Evolutionary conservation across 352 stramenopile genomes (phyloP).

Genomic region (Aphanomyces astaci): DNA sequence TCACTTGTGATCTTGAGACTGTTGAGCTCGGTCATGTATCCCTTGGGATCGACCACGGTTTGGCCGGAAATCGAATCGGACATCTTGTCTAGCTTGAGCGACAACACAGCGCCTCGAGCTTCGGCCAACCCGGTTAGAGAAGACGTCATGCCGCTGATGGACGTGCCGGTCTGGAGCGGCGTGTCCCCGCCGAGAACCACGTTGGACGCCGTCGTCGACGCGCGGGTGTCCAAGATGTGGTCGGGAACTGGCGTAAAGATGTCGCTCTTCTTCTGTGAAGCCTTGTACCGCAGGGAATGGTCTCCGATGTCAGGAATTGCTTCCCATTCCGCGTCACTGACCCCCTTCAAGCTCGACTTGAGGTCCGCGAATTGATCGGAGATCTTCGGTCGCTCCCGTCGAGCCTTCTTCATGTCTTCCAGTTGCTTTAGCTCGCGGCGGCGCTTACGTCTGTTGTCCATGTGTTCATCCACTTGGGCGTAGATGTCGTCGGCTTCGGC

Average conservation of each 20-base stretch:
- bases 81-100: slow-evolving; percentile 96
- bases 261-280: slow-evolving; percentile 87
- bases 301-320: slow-evolving; percentile 96
- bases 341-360: slow-evolving; percentile 87
- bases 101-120: slow-evolving; percentile 89
- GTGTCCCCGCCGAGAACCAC: slow-evolving; percentile 49
- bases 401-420: slow-evolving; percentile 80
- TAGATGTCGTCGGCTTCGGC: slow-evolving; percentile 95
- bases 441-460: slow-evolving; percentile 89
- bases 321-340: slow-evolving; percentile 94
- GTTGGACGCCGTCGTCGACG: slow-evolving; percentile 24
- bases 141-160: slow-evolving; percentile 47
- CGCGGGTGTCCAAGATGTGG: slow-evolving; percentile 75
- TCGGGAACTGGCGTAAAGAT: slow-evolving; percentile 94
- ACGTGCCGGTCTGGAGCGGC: slow-evolving; percentile 31
- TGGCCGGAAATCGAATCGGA: slow-evolving; percentile 93
- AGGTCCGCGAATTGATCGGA: slow-evolving; percentile 96
- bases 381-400: slow-evolving; percentile 88
- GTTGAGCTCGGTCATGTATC: slow-evolving; percentile 97
- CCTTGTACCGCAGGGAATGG: slow-evolving; percentile 90
- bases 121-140: slow-evolving; percentile 86
- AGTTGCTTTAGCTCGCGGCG: slow-evolving; percentile 74
- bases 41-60: slow-evolving; percentile 96
- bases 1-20: slow-evolving; percentile 89
- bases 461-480: slow-evolving; percentile 91